Percentiles rank a stretch among this genome's conserved stretches.
phyloP scores from a whole-genome alignment of 2,329 filamentous ascomycete genomes.

The Podosphaera xanthii region DNA sequence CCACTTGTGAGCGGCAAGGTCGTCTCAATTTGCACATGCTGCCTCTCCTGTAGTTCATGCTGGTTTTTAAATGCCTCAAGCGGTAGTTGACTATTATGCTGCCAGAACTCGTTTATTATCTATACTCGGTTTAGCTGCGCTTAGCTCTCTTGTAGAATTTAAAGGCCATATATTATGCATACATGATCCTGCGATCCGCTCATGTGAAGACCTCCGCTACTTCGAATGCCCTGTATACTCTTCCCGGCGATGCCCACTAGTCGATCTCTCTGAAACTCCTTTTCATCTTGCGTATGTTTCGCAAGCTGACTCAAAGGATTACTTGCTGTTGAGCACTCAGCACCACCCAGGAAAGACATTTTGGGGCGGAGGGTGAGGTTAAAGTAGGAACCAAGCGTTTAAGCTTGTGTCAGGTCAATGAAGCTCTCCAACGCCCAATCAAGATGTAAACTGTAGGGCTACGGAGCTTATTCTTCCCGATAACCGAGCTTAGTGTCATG shows the following conservation, averaged over 20 bases:
- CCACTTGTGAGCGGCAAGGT: slow-evolving; percentile 21
- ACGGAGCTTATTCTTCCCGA: neutral
- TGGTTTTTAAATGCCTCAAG: slow-evolving; percentile 19
- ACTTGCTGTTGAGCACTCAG: slow-evolving; percentile 87
- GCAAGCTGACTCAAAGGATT: slow-evolving; percentile 95
- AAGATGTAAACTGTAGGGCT: neutral
- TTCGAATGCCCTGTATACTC: slow-evolving; percentile 57
- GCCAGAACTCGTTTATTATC: slow-evolving; percentile 89
- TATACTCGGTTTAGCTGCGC: slow-evolving; percentile 18
- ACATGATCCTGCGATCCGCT: slow-evolving; percentile 46
- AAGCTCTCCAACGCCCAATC: too few relatives aligned
- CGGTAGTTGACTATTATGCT: slow-evolving; percentile 43
- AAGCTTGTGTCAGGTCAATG: too few relatives aligned
- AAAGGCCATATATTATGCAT: slow-evolving; percentile 5
- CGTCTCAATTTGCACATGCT: slow-evolving; percentile 11
- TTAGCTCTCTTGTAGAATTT: neutral
- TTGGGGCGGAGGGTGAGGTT: neutral
- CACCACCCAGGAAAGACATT: slow-evolving; percentile 92
- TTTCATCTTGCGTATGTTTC: slow-evolving; percentile 92
- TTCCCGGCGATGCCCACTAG: slow-evolving; percentile 53
- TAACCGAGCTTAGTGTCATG: too few relatives aligned
- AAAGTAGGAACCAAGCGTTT: slow-evolving; percentile 1
- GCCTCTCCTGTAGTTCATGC: slow-evolving; percentile 13
- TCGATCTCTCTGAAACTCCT: slow-evolving; percentile 77
- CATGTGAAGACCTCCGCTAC: slow-evolving; percentile 25